These are phyloP conservation scores for Pyricularia sp. DNA, from an alignment of 2,329 filamentous ascomycete genomes.

Conservation along the genomic window DNA sequence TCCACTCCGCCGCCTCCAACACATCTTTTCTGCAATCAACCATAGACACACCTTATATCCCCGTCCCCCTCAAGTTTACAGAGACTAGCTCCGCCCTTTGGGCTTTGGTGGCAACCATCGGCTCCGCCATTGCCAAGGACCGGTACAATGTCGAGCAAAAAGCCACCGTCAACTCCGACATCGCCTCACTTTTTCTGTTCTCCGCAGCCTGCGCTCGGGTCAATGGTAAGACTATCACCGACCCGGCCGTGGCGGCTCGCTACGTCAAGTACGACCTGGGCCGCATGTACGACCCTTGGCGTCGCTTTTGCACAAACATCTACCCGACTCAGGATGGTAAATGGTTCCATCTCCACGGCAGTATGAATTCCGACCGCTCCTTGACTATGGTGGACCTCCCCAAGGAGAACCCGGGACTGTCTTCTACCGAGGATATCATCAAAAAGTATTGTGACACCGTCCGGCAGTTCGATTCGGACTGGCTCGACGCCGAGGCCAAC, in stretches of 20 bases:
- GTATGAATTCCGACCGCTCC: constrained; percentile 30
- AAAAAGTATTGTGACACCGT: constrained; percentile 21
- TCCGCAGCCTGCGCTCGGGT: constrained; percentile 48
- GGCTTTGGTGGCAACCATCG: constrained; percentile 41
- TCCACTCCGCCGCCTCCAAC: not conserved
- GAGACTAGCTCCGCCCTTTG: constrained; percentile 10
- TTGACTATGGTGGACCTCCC: constrained; percentile 36
- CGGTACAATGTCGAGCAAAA: constrained; percentile 32
- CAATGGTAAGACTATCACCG: constrained; percentile 37
- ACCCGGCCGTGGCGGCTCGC: constrained; percentile 28
- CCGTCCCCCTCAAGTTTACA: constrained; percentile 12
- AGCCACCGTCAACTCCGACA: constrained; percentile 36
- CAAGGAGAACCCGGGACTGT: constrained; percentile 20
- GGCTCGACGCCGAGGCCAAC: constrained; percentile 31
- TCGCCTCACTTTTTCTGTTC: constrained; percentile 45
- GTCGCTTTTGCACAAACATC: constrained; percentile 12
- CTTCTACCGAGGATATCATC: constrained; percentile 15
- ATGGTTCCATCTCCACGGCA: constrained; percentile 48
- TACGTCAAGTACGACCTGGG: constrained; percentile 1
- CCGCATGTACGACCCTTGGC: constrained; percentile 36
- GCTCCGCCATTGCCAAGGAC: constrained; percentile 35
- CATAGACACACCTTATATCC: constrained; percentile 13
- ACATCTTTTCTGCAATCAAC: not conserved
- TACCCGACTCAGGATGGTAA: constrained; percentile 9
- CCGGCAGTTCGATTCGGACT: constrained; percentile 22